phyloP scores from a whole-genome alignment of 345 rosid genomes.

The Isatis tinctoria region DNA sequence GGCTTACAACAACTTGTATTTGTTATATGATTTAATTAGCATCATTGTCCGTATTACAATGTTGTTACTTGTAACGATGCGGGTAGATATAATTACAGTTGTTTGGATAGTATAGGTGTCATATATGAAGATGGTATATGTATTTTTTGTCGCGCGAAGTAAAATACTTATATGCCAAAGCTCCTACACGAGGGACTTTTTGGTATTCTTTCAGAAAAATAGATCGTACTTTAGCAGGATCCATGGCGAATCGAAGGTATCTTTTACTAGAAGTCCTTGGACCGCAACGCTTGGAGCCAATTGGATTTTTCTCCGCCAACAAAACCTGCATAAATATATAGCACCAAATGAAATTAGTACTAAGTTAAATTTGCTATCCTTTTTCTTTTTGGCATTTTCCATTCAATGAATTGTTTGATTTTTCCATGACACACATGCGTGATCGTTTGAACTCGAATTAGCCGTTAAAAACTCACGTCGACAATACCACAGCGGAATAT shows the following conservation, averaged over 20 bases:
- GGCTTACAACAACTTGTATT: not conserved
- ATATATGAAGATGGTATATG: not conserved
- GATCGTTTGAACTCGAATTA: too few relatives aligned
- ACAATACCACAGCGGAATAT: too few relatives aligned
- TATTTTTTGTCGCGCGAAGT: conserved; percentile 32
- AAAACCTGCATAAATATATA: conserved; percentile 11
- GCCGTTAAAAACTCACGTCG: too few relatives aligned
- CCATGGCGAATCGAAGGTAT: conserved; percentile 15
- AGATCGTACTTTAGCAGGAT: conserved; percentile 10
- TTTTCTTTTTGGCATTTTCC: too few relatives aligned
- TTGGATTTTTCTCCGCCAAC: not conserved
- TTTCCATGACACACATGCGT: too few relatives aligned
- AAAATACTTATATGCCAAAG: conserved; percentile 19
- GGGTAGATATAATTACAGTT: not conserved
- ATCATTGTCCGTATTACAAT: not conserved
- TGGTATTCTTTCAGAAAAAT: conserved; percentile 22
- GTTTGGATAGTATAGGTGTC: not conserved
- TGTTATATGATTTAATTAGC: not conserved
- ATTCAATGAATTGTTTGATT: too few relatives aligned
- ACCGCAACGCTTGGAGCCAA: not conserved
- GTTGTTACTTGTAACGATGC: not conserved
- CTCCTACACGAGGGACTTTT: conserved; percentile 28
- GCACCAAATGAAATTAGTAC: not conserved
- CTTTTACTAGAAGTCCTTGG: not conserved
- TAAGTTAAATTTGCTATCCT: not conserved